Evolutionary conservation across 2,329 filamentous ascomycete species (phyloP), one percentile per base, ranked within the genome.

Genomic region (Colletotrichum lindemuthianum): DNA sequence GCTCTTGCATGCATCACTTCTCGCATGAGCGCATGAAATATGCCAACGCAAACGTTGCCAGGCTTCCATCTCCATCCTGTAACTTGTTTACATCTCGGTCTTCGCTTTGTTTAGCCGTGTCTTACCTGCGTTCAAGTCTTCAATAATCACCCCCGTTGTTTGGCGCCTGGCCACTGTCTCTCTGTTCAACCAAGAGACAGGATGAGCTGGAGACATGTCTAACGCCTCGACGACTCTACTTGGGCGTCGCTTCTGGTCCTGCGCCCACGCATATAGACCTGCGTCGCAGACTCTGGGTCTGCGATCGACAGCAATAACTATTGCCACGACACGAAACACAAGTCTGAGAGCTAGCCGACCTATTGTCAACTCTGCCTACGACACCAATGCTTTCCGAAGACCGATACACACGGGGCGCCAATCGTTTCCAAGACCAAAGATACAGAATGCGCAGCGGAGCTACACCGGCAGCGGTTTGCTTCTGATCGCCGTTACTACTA

Each of bases 391-490:
- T 2, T 52, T 47, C 40, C 63, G 58, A 61, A 59, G 60, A 47
- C 44, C 65, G 8, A 50, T 65, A 55, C 57, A 65, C 11, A 55
- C 57, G 10, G 51, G 40, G 24, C 41, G 49, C 56, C 32, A 60
- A 52, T 54, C 67, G 43, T 49, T 56, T n/a, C 53, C 67, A 47
- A 48, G 56, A n/a, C 45, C 60, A 11, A 60, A 61, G 24, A 54
- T 48, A 33, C 73, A 75, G 60, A 78, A 82, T 71, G 75, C 82
- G 32, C 81, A 80, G 10, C 81, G 79, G 63, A 84, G 82, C 70
- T 84, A 85, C 70, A 82, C 84, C 39, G 86, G 85, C 1, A 82
- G 85, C 32, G 82, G 85, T 6, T 76, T 87, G 40, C 75, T 88
- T 33, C 79, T 87, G 13, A 72, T 86, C 53, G 81, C 84, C 15